Evolutionary conservation across 1,284 basidiomycete genomes (phyloP), one percentile per base, ranked within the genome.

Genomic region (Leccinum pachyderme): DNA sequence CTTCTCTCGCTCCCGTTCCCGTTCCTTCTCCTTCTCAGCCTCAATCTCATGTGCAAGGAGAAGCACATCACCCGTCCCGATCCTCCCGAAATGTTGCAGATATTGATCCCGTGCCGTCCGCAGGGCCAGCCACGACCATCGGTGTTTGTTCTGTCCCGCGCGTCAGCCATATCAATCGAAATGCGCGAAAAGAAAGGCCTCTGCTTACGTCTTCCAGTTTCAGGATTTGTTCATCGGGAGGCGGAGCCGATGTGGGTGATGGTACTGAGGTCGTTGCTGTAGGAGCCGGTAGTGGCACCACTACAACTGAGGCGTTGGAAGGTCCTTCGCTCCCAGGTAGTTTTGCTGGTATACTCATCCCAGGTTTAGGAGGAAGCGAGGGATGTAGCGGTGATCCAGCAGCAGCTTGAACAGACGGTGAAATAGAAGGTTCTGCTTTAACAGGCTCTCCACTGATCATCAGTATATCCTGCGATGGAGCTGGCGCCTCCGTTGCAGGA

Each of bases 41-140:
- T 90, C 88, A 49, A 90, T 89, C 70, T 86, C 87, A 51, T 82
- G 77, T 12, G 75, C 76, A 37, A 91, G 79, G n/a, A 77, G 65
- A 46, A 80, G 73, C 55, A 90, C 75, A 60, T 90, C 87, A 8
- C 87, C 88, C n/a, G 81, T 83, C n/a, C 85, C 87, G 59, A 89
- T 87, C 73, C 82, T 87, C n/a, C 83, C 81, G 58, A 90, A 89
- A 62, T 86, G 82, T 60, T 83, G 81, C 47, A 89, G 67, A 68
- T 89, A 74, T 58, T 81, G 79, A 61, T 89, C 88, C 35, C 88
- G 84, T 55, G 85, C 82, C 51, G 81, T 81, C 29, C 88, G 85
- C 57, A 91, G 78, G n/a, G 85, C 85, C n/a, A 91, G 76, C 88
- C 88, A 91, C 9, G 86, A 74, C 79, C 81, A 82, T 6, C 85